Percentiles rank a stretch among this genome's conserved stretches.
Evolutionary conservation across 768 basidiomycete genomes (phyloP).

Genomic region (Xerocomellus chrysenteron): DNA sequence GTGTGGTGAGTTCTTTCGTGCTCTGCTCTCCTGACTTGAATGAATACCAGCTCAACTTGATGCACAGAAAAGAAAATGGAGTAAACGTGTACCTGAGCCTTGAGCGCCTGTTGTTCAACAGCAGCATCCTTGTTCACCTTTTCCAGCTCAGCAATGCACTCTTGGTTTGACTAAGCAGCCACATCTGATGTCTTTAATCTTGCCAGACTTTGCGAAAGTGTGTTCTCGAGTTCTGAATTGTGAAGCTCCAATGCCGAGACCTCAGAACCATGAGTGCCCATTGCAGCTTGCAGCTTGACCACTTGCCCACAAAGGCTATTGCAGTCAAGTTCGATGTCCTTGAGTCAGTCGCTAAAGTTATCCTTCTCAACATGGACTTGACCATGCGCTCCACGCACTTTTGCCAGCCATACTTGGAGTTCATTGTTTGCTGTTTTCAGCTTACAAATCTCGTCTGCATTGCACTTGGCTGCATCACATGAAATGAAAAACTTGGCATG

Average conservation of each 20-base stretch:
- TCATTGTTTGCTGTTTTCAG: conserved; percentile 55
- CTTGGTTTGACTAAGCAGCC: conserved; percentile 55
- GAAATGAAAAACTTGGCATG: conserved; percentile 62
- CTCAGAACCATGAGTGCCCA: conserved; percentile 46
- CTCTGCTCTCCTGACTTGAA: conserved; percentile 52
- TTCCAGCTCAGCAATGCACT: conserved; percentile 63
- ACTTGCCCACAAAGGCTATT: conserved; percentile 56
- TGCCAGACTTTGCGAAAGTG: conserved; percentile 68
- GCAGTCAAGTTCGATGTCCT: conserved; percentile 60
- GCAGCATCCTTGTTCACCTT: conserved; percentile 52
- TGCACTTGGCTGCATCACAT: conserved; percentile 55
- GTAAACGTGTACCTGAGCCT: conserved; percentile 53
- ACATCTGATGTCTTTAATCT: conserved; percentile 74
- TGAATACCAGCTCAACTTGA: neutral
- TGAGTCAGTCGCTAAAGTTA: conserved; percentile 59
- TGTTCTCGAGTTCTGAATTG: conserved; percentile 67
- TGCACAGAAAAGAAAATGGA: neutral
- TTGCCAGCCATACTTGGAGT: conserved; percentile 68
- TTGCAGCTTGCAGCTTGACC: conserved; percentile 51
- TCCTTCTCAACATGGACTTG: conserved; percentile 85
- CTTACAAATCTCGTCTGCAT: conserved; percentile 69
- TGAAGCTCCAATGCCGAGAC: conserved; percentile 45
- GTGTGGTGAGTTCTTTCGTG: conserved; percentile 54
- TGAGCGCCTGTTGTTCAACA: conserved; percentile 56
- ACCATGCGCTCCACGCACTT: conserved; percentile 75